phyloP scores from a whole-genome alignment of 371 early-diverging fungal genomes.

The Mortierella sp. region DNA sequence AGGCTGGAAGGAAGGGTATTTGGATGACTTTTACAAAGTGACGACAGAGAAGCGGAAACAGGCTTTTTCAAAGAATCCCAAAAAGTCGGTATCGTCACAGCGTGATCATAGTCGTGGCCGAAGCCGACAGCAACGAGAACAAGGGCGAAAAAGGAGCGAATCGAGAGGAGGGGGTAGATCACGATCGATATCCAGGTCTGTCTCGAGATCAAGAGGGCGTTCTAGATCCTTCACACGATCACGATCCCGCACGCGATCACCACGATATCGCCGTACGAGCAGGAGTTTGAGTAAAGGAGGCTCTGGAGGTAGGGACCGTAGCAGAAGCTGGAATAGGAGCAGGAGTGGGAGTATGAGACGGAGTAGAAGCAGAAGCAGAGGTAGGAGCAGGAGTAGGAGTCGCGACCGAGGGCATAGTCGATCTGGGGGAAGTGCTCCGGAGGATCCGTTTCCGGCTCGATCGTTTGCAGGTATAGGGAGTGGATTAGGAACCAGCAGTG shows the following conservation, averaged over 20 bases:
- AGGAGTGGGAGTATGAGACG: slow-evolving; percentile 5
- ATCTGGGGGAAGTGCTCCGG: slow-evolving; percentile 1
- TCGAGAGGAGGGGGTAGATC: slow-evolving; percentile 4
- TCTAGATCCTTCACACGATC: slow-evolving; percentile 17
- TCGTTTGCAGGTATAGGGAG: slow-evolving; percentile 20
- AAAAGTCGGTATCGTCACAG: background rate
- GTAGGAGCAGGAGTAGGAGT: slow-evolving; percentile 13
- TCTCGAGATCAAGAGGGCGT: slow-evolving; percentile 11
- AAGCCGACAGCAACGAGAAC: slow-evolving; percentile 2
- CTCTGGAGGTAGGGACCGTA: background rate
- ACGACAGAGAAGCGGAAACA: slow-evolving; percentile 18
- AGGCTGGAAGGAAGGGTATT: slow-evolving; percentile 69
- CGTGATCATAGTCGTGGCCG: slow-evolving; percentile 16
- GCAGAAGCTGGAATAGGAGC: slow-evolving; percentile 12
- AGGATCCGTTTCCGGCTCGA: slow-evolving; percentile 15
- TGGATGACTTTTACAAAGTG: slow-evolving; percentile 59
- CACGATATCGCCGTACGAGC: slow-evolving; percentile 5
- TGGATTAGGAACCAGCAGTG: background rate
- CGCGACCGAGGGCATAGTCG: slow-evolving; percentile 6
- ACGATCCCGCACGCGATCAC: slow-evolving; percentile 38
- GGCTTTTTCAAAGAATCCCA: slow-evolving; percentile 23
- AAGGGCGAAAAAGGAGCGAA: background rate
- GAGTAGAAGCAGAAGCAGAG: slow-evolving; percentile 6
- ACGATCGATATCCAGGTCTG: slow-evolving; percentile 23
- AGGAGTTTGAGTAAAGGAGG: background rate